These are phyloP conservation scores for Spergularia marina DNA, from an alignment of 148 eudicot species.

Conservation along the genomic window DNA sequence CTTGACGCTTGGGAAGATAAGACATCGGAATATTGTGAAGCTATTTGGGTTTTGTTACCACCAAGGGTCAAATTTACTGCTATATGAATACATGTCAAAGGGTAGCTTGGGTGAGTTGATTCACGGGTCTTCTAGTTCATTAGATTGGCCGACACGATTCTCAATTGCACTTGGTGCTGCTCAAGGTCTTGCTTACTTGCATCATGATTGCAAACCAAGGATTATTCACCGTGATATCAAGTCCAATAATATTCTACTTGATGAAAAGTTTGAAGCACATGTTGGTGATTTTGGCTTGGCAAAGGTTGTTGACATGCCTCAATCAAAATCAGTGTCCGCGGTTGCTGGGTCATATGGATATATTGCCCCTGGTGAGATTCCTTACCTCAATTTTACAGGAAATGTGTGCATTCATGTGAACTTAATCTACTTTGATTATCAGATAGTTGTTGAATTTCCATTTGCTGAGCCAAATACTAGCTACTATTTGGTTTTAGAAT, in stretches of 20 bases:
- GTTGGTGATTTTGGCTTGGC: constrained; percentile 99
- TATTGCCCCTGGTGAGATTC: constrained; percentile 85
- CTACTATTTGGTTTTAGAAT: too few relatives aligned
- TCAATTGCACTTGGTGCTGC: constrained; percentile 89
- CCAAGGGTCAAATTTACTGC: constrained; percentile 80
- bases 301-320: constrained; percentile 96
- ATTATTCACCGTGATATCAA: constrained; percentile 95
- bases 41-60: constrained; percentile 88
- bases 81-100: constrained; percentile 86
- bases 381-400: not conserved
- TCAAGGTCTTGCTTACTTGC: constrained; percentile 87
- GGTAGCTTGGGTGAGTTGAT: constrained; percentile 96
- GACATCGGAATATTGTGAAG: constrained; percentile 95
- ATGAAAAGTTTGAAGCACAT: constrained; percentile 91
- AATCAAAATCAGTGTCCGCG: constrained; percentile 86
- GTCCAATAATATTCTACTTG: constrained; percentile 86
- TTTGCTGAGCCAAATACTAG: too few relatives aligned
- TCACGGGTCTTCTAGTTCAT: constrained; percentile 52
- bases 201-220: constrained; percentile 95
- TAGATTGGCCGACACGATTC: constrained; percentile 86
- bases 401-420: too few relatives aligned
- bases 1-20: constrained; percentile 80
- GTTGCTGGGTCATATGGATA: constrained; percentile 99
- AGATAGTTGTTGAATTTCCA: too few relatives aligned
- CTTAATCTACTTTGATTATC: too few relatives aligned